A percentile compares a stretch with the other conserved stretches of the same genome.
Evolutionary conservation across 176 grass and related monocot species (phyloP).

Genomic region (Aegilops umbellulata): DNA sequence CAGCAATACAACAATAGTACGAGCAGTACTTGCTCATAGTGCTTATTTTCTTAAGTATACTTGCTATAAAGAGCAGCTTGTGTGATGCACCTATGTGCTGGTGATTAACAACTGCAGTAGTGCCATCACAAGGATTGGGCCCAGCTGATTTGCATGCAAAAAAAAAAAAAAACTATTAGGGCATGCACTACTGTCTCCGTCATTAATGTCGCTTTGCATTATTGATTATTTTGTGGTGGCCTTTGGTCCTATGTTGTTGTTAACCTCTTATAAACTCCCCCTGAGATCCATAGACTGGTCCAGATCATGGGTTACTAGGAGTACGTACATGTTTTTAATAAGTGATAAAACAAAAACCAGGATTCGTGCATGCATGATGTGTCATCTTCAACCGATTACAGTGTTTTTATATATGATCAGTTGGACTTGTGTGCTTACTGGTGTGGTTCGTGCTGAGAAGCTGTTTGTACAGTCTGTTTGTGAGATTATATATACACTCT

Average conservation of each 20-base stretch:
- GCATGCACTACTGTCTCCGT: neutral
- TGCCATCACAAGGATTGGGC: neutral
- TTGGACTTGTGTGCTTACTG: too few species aligned
- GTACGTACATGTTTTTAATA: neutral
- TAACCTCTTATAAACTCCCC: neutral
- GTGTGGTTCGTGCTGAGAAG: too few species aligned
- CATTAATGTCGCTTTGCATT: neutral
- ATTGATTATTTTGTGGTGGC: neutral
- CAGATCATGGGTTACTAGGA: too few species aligned
- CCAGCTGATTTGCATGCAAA: neutral
- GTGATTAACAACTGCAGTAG: conserved; percentile 18
- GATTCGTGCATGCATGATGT: neutral
- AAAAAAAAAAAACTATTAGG: too few species aligned
- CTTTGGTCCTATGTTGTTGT: conserved; percentile 8
- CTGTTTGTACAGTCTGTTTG: too few species aligned
- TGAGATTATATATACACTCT: too few species aligned
- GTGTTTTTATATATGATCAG: too few species aligned
- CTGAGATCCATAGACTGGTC: neutral
- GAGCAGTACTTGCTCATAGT: too few species aligned
- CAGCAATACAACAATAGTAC: too few species aligned
- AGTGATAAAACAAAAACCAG: neutral
- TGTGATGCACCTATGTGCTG: conserved; percentile 9
- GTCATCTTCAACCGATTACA: neutral
- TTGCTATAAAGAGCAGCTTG: neutral
- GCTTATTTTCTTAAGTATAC: too few species aligned